Conservation (phyloP, 1,284 basidiomycete genomes). For the Takashimella tepidaria region DNA sequence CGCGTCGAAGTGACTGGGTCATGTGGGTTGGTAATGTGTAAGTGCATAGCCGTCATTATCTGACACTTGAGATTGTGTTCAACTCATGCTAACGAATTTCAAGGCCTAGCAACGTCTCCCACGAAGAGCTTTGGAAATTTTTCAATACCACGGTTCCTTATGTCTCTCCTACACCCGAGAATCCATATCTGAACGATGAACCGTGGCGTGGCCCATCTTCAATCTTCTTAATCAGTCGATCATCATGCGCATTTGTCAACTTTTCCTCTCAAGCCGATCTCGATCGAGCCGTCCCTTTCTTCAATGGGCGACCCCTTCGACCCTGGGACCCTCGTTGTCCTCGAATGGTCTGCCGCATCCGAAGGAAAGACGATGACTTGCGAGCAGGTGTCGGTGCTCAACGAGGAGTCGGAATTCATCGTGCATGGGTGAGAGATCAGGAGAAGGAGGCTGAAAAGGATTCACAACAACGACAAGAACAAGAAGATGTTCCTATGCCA, state of each 20-base stretch:
- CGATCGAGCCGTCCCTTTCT: constrained; percentile 62
- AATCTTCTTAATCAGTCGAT: constrained; percentile 86
- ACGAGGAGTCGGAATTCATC: constrained; percentile 78
- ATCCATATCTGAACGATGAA: constrained; percentile 12
- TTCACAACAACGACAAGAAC: constrained; percentile 1
- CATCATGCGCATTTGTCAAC: constrained; percentile 91
- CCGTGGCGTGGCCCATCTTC: constrained; percentile 64
- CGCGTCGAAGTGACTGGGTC: constrained; percentile 80
- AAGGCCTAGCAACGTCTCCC: constrained; percentile 62
- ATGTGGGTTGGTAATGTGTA: constrained; percentile 67
- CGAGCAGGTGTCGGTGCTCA: constrained; percentile 87
- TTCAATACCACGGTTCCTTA: constrained; percentile 55
- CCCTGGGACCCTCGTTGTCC: constrained; percentile 65
- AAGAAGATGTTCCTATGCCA: background rate
- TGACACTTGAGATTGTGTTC: background rate
- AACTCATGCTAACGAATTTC: constrained; percentile 7
- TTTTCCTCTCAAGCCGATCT: constrained; percentile 64
- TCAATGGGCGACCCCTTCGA: constrained; percentile 53
- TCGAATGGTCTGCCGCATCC: constrained; percentile 76
- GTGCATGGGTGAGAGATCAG: constrained; percentile 66
- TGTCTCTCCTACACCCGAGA: constrained; percentile 1
- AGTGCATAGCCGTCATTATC: constrained; percentile 25
- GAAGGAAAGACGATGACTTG: constrained; percentile 78
- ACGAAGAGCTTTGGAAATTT: constrained; percentile 83
- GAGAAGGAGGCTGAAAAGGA: constrained; percentile 28